Evolutionary conservation across 352 stramenopile genomes (phyloP).

Genomic region (Globisporangium emineosum): DNA sequence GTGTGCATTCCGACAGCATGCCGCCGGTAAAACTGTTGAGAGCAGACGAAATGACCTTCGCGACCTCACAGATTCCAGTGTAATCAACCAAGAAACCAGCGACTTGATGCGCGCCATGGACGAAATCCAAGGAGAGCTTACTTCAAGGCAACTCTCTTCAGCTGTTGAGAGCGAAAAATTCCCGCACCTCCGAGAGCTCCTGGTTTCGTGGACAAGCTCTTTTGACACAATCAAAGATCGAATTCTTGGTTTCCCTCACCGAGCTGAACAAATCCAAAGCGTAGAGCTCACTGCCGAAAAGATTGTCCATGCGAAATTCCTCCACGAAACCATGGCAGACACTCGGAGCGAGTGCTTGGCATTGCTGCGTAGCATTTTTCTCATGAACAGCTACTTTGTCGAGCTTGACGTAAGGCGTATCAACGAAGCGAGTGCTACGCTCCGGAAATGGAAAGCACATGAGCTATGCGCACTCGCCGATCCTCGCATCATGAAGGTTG

Average conservation of each 20-base stretch:
- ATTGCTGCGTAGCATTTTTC: conserved; percentile 36
- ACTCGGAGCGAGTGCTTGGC: conserved; percentile 42
- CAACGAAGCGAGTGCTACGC: conserved; percentile 32
- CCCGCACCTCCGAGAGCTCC: conserved; percentile 32
- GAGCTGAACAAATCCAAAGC: conserved; percentile 27
- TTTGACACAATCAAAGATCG: conserved; percentile 31
- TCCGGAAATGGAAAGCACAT: conserved; percentile 30
- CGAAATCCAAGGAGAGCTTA: conserved; percentile 44
- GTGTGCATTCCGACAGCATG: conserved; percentile 41
- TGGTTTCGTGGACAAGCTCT: conserved; percentile 26
- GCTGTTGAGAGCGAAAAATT: conserved; percentile 28
- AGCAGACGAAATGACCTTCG: conserved; percentile 27
- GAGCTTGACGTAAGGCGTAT: conserved; percentile 51
- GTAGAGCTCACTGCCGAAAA: conserved; percentile 29
- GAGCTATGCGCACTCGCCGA: conserved; percentile 38
- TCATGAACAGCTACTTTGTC: conserved; percentile 61
- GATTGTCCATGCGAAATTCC: conserved; percentile 25
- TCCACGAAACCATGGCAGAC: conserved; percentile 41
- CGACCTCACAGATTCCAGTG: conserved; percentile 24
- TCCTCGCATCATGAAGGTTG: conserved; percentile 30
- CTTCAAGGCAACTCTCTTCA: conserved; percentile 24
- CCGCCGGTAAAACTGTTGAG: conserved; percentile 28
- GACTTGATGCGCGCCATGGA: conserved; percentile 37
- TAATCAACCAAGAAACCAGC: conserved; percentile 36
- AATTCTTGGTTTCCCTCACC: conserved; percentile 32